A percentile compares a stretch with the other conserved stretches of the same genome.
phyloP scores from a whole-genome alignment of 1,284 basidiomycete genomes.

The Termitomyces sp. region DNA sequence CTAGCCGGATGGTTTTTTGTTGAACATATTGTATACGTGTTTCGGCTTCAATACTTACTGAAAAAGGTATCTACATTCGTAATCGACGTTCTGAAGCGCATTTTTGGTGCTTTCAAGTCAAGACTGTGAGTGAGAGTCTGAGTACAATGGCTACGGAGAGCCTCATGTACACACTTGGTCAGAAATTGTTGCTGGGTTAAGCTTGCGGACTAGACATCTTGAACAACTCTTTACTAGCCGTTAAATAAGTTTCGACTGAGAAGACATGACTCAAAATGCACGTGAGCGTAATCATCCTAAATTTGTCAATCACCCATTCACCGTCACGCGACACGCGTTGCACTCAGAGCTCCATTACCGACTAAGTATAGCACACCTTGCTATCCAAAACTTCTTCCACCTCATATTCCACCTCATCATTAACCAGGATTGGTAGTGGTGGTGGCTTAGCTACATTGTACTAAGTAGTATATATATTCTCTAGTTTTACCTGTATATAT shows the following conservation, averaged over 20 bases:
- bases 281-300: background rate
- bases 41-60: constrained; percentile 34
- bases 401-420: no score
- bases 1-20: constrained; percentile 20
- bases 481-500: no score
- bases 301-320: no score
- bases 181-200: background rate
- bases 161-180: background rate
- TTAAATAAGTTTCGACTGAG: background rate
- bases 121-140: background rate
- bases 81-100: constrained; percentile 65
- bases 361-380: no score
- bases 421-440: no score
- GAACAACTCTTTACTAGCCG: no score
- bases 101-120: constrained; percentile 22
- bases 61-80: constrained; percentile 56
- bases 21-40: background rate
- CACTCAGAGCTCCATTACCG: no score
- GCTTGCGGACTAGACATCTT: background rate
- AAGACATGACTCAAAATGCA: background rate
- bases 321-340: no score
- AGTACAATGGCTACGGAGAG: background rate
- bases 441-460: no score
- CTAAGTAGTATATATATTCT: no score
- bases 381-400: no score